phyloP scores from a whole-genome alignment of 495 filamentous ascomycete species.

The Penicillium chermesinum region DNA sequence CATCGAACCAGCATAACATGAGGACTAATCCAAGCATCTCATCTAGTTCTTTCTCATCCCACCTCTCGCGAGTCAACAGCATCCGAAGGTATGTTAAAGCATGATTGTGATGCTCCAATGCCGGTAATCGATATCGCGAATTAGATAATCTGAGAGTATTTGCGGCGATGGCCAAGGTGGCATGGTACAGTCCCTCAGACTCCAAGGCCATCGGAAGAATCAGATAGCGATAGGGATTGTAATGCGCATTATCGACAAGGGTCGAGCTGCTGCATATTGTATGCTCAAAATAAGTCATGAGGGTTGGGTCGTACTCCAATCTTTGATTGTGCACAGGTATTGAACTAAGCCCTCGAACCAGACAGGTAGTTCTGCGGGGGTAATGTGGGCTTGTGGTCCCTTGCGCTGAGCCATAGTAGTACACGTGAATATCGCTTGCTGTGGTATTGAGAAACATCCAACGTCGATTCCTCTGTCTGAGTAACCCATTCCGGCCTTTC shows the following conservation, averaged over 20 bases:
- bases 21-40: conserved; percentile 21
- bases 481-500: neutral
- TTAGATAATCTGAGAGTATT: conserved; percentile 19
- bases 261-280: conserved; percentile 24
- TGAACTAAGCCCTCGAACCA: conserved; percentile 4
- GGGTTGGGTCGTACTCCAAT: conserved; percentile 12
- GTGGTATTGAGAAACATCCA: conserved; percentile 23
- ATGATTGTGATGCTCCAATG: conserved; percentile 16
- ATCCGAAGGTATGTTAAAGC: conserved; percentile 13
- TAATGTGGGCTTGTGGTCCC: neutral
- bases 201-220: conserved; percentile 25
- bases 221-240: conserved; percentile 25
- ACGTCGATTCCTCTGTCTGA: neutral
- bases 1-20: conserved; percentile 25
- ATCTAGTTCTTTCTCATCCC: conserved; percentile 18
- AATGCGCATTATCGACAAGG: conserved; percentile 19
- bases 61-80: conserved; percentile 9
- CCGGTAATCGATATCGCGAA: conserved; percentile 10
- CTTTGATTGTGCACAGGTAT: neutral
- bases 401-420: conserved; percentile 9
- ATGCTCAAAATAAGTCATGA: conserved; percentile 21
- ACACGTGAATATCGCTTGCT: conserved; percentile 16
- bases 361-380: neutral
- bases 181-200: conserved; percentile 22
- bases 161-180: conserved; percentile 20